Base-by-base conservation (phyloP, 192 early-diverging fungal species). In the Gamsiella multidivaricata region DNA sequence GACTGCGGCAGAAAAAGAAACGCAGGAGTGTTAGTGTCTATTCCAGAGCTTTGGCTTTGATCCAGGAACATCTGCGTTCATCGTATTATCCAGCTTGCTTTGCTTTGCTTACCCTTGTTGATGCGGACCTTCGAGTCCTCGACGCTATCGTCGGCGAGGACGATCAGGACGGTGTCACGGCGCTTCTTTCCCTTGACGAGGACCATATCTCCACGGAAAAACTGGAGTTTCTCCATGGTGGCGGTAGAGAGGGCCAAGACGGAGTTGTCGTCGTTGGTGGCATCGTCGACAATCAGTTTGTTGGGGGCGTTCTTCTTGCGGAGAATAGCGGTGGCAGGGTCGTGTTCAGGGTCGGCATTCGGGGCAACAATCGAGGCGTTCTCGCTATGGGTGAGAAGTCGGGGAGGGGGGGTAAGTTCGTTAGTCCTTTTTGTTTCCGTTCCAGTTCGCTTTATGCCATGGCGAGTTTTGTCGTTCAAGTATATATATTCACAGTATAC, bases 101-200 rank as follows among this genome's bases (percentile, higher is more conserved):
- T n/a, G n/a, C 45, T 36, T 25, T 45, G 3, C 72, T 49, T 74
- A 91, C 89, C 87, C 67, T 94, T 94, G 88, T 98, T 96, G 72
- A 99, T 90, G 68, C 91, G 87, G 69, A 96, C 93, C 84, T 98
- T 98, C 71, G 92, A 92, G 74, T 91, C 90, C 73, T 98, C 97
- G 53, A 95, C 88, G 34, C 90, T 86, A 70, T 98, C 97, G 84
- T 97, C 95, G 47, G 93, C 88, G 33, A 98, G 84, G 54, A 96
- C 95, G 69, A 98, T 95, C 41, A 99, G 83, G n/a, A 98, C 96
- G 11, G 97, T 99, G 80, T 99, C 96, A 70, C 90, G 89, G 79
- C 97, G 91, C 89, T 96, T 97, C 88, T 99, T 99, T 76, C 97
- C 97, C 86, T 97, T 98, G 72, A 99, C 75, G 33, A 99, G 76